A percentile compares a stretch with the other conserved stretches of the same genome.
These are phyloP conservation scores for Ustilago hordei DNA, from an alignment of 1,284 basidiomycete species.

Conservation along the genomic window DNA sequence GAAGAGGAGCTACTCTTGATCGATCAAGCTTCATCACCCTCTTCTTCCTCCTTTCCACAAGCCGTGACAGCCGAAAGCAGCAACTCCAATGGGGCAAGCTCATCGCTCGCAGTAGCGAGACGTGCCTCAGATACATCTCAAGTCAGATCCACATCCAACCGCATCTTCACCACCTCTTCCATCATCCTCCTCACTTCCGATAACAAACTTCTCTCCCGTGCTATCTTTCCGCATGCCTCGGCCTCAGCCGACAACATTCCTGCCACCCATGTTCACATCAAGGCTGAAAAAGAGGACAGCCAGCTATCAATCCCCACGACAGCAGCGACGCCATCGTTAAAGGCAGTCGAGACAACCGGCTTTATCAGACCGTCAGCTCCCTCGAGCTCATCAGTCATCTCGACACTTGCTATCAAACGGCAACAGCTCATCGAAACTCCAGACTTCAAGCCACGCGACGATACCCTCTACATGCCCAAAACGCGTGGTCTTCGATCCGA, in stretches of 20 bases:
- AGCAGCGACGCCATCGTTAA: not conserved
- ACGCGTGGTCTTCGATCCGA: slow-evolving; percentile 52
- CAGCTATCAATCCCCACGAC: slow-evolving; percentile 1
- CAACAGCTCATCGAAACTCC: slow-evolving; percentile 61
- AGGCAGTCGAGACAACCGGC: not conserved
- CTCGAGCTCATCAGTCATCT: slow-evolving; percentile 20
- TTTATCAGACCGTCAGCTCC: slow-evolving; percentile 5
- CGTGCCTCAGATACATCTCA: slow-evolving; percentile 6
- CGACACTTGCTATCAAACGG: slow-evolving; percentile 40
- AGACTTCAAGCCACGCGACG: slow-evolving; percentile 56
- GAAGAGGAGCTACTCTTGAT: slow-evolving; percentile 55
- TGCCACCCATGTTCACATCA: slow-evolving; percentile 2
- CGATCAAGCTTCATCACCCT: slow-evolving; percentile 26
- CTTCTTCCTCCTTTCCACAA: slow-evolving; percentile 13
- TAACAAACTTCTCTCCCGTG: slow-evolving; percentile 6
- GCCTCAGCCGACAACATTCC: not conserved
- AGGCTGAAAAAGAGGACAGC: slow-evolving; percentile 13
- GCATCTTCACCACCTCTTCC: slow-evolving; percentile 17
- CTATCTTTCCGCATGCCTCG: slow-evolving; percentile 17
- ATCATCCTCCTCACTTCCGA: slow-evolving; percentile 40
- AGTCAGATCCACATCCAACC: not conserved
- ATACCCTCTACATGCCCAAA: slow-evolving; percentile 57
- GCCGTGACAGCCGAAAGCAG: not conserved
- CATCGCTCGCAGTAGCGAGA: not conserved
- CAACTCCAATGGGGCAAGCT: slow-evolving; percentile 5